Evolutionary conservation across 2,329 filamentous ascomycete species (phyloP).

Genomic region (Ilyonectria sp.): DNA sequence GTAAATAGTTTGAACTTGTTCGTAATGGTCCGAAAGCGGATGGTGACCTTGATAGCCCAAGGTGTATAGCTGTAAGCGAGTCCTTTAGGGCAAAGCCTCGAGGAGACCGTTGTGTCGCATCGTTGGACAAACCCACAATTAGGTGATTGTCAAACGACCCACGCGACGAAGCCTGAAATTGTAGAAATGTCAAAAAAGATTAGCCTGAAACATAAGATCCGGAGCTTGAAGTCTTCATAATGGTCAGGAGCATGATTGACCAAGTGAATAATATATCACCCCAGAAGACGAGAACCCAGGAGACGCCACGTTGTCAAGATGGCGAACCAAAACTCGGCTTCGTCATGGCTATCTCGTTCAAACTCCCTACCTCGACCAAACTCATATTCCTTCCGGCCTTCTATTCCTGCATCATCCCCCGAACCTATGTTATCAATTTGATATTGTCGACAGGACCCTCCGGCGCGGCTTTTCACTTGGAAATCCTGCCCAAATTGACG

Average conservation of each 20-base stretch:
- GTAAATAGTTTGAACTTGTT: conserved; percentile 87
- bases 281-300: conserved; percentile 58
- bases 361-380: conserved; percentile 27
- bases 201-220: conserved; percentile 77
- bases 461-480: conserved; percentile 28
- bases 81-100: conserved; percentile 65
- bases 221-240: conserved; percentile 73
- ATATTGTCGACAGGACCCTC: conserved; percentile 15
- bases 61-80: conserved; percentile 74
- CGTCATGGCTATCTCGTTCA: conserved; percentile 10
- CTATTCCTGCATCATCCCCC: conserved; percentile 37
- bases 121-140: conserved; percentile 71
- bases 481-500: conserved; percentile 33
- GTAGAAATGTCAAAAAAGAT: conserved; percentile 71
- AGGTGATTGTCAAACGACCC: conserved; percentile 72
- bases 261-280: too few species aligned
- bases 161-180: conserved; percentile 71
- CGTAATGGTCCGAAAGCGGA: conserved; percentile 75
- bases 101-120: conserved; percentile 65
- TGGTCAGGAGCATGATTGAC: conserved; percentile 66
- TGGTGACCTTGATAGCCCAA: conserved; percentile 70
- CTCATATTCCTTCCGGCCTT: conserved; percentile 38
- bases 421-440: conserved; percentile 34
- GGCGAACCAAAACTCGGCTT: too few species aligned
- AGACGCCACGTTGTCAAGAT: too few species aligned